Percentiles rank a stretch among this genome's conserved stretches.
These are phyloP conservation scores for Persicaria tinctoria DNA, from an alignment of 148 eudicot species.

Conservation along the genomic window DNA sequence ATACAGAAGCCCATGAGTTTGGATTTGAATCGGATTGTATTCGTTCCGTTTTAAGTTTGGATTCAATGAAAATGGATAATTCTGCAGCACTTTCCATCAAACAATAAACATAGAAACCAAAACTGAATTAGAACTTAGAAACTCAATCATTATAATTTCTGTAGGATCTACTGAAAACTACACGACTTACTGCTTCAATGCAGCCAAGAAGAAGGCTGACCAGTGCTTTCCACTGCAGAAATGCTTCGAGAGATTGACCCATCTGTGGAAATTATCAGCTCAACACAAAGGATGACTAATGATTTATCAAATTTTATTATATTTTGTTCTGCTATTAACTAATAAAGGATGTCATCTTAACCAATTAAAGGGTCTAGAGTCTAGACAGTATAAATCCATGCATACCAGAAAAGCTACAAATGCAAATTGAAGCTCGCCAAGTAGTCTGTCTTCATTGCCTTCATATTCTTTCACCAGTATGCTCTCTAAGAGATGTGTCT, in stretches of 20 bases:
- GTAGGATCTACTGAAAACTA: background rate
- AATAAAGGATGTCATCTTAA: background rate
- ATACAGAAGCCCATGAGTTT: too few species aligned
- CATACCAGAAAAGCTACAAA: conserved; percentile 81
- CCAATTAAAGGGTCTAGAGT: background rate
- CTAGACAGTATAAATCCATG: conserved; percentile 3
- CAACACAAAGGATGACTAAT: background rate
- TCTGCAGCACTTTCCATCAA: background rate
- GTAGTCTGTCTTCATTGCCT: conserved; percentile 70
- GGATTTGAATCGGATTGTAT: too few species aligned
- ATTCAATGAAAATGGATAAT: background rate
- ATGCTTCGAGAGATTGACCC: conserved; percentile 99
- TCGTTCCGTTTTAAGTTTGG: background rate
- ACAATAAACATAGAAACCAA: background rate
- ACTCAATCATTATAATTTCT: background rate
- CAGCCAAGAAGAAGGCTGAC: conserved; percentile 84
- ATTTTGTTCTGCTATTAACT: background rate
- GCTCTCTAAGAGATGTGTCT: conserved; percentile 70
- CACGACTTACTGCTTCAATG: conserved; percentile 72
- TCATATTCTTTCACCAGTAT: conserved; percentile 60
- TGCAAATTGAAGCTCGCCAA: conserved; percentile 90
- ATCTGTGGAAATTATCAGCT: conserved; percentile 43
- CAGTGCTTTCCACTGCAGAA: conserved; percentile 88
- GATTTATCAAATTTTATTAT: background rate
- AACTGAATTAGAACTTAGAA: background rate